A percentile compares a stretch with the other conserved stretches of the same genome.
These are phyloP conservation scores for Trichoderma koningii DNA, from an alignment of 2,329 filamentous ascomycete genomes.

Conservation along the genomic window DNA sequence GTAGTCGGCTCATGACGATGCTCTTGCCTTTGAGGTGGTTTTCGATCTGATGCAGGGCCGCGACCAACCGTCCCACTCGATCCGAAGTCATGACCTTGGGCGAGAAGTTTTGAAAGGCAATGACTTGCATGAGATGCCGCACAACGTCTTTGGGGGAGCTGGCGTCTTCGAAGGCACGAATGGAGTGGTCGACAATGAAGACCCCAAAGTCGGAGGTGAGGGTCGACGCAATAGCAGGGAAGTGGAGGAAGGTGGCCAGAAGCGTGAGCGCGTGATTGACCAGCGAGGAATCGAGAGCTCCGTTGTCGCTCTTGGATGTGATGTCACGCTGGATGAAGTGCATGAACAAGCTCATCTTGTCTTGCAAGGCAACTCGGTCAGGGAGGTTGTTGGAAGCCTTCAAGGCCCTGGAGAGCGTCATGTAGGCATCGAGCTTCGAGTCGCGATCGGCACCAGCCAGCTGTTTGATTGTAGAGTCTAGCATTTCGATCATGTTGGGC, in stretches of 20 bases:
- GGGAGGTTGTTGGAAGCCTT: conserved; percentile 82
- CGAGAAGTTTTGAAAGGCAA: conserved; percentile 79
- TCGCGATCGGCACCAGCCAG: conserved; percentile 73
- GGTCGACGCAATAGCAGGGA: conserved; percentile 67
- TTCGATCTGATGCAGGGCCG: conserved; percentile 70
- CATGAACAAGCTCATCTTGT: conserved; percentile 74
- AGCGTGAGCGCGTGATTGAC: conserved; percentile 77
- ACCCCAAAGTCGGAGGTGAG: conserved; percentile 77
- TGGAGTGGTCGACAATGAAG: conserved; percentile 79
- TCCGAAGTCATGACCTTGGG: conserved; percentile 71
- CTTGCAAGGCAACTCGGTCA: conserved; percentile 68
- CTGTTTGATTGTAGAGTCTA: conserved; percentile 82
- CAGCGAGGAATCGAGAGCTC: conserved; percentile 66
- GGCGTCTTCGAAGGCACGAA: conserved; percentile 69
- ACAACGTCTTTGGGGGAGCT: conserved; percentile 73
- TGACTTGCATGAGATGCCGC: conserved; percentile 76
- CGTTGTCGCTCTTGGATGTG: conserved; percentile 58
- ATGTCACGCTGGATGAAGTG: conserved; percentile 86
- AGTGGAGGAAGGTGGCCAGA: conserved; percentile 74
- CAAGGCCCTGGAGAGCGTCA: conserved; percentile 72
- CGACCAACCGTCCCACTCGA: conserved; percentile 70
- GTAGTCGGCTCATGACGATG: conserved; percentile 73
- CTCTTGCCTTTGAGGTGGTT: conserved; percentile 76
- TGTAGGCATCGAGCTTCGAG: conserved; percentile 82
- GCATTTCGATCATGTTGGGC: conserved; percentile 72